Evolutionary conservation across 805 yeast genomes (phyloP), one percentile per base, ranked within the genome.

Genomic region (Ogataea pini): DNA sequence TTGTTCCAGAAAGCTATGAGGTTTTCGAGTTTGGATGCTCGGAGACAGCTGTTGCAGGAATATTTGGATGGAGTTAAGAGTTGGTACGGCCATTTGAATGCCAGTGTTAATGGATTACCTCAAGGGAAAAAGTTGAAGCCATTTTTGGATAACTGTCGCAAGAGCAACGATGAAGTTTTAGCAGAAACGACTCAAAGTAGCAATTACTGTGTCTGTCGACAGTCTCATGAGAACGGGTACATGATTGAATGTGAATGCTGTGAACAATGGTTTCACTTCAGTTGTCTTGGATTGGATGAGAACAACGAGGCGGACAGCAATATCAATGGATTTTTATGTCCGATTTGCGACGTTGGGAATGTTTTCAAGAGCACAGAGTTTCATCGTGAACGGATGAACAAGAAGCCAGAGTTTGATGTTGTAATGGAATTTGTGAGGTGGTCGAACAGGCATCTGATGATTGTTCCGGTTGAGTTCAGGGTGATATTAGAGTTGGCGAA

Each of bases 231-330:
- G 55, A 64, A 75, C 55, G 77, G 86, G 6, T 74, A 78, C 0
- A 84, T 84, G 87, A 78, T 83, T 38, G 85, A 79, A 49, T 85
- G 91, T 66, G 90, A 84, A 52, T 65, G 63, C 14, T 86, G 92
- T 62, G 71, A 76, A 45, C 89, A 84, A 57, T 84, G 90, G 90
- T 85, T 79, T 58, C 91, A 85, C 60, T 74, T 77, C 39, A 65
- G 64, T 13, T 85, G 91, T 63, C 70, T 85, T 37, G 75, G 74
- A 43, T 59, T 71, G 34, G 50, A 52, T 34, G 59, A 55, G 22
- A 49, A 49, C 29, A 53, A 48, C 29, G 57, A 69, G 29, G 70
- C 65, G n/a, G 56, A 54, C 3, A 39, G 18, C 42, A 39, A 28
- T 32, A 65, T 68, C 34, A 70, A 65, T 29, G 64, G 63, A 9